These are phyloP conservation scores for Epichloe bromicola DNA, from an alignment of 2,329 filamentous ascomycete genomes.

Conservation along the genomic window DNA sequence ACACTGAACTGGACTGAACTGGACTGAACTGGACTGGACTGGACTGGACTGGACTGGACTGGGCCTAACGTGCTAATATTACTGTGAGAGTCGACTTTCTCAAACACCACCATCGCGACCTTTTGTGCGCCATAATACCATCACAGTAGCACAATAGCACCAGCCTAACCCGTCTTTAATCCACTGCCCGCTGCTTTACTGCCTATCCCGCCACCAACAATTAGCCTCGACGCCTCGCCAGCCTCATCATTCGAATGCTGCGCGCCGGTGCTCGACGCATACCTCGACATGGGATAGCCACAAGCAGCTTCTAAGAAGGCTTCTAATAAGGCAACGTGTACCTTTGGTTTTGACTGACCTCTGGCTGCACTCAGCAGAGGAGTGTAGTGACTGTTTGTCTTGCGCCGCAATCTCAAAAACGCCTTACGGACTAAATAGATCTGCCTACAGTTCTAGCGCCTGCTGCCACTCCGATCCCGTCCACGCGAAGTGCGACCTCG, in stretches of 20 bases:
- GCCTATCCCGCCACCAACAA: background rate
- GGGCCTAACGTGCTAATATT: no score
- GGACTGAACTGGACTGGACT: no score
- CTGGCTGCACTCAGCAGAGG: background rate
- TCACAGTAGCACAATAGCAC: no score
- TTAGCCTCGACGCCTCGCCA: background rate
- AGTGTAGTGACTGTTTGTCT: background rate
- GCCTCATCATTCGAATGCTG: slow-evolving; percentile 1
- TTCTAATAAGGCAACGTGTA: background rate
- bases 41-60: no score
- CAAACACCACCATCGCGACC: no score
- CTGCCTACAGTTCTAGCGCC: background rate
- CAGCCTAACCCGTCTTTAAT: no score
- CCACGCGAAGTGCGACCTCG: background rate
- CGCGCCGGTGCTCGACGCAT: background rate
- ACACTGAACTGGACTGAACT: no score
- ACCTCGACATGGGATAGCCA: slow-evolving; percentile 1
- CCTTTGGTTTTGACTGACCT: background rate
- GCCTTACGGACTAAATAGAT: background rate
- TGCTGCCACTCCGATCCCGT: no score
- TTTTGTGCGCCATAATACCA: no score
- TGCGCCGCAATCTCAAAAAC: background rate
- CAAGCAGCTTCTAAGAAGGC: background rate
- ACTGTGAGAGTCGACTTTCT: no score
- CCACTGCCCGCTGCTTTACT: background rate